Evolutionary conservation across 495 filamentous ascomycete genomes (phyloP).

Genomic region (Annulohypoxylon nitens): DNA sequence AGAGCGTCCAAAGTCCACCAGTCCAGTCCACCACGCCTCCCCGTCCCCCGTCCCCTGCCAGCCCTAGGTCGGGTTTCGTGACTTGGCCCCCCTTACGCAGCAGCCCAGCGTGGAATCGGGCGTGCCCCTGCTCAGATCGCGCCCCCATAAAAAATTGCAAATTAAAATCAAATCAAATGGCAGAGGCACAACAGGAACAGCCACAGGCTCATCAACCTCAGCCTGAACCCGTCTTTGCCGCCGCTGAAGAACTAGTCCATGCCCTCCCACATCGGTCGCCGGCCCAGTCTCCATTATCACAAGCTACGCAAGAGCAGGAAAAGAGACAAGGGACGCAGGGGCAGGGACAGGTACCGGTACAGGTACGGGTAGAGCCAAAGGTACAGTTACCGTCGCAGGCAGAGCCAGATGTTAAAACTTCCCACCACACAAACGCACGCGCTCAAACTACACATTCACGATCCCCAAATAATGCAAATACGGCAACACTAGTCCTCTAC

Average conservation of each 20-base stretch:
- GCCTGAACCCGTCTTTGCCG: constrained; percentile 55
- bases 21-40: constrained; percentile 26
- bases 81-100: constrained; percentile 54
- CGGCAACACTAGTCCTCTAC: constrained; percentile 39
- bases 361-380: constrained; percentile 39
- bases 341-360: constrained; percentile 47
- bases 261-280: constrained; percentile 50
- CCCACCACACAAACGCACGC: constrained; percentile 36
- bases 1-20: constrained; percentile 31
- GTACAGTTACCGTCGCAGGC: constrained; percentile 14
- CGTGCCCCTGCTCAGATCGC: constrained; percentile 53
- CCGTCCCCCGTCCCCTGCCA: constrained; percentile 44
- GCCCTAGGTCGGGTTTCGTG: constrained; percentile 50
- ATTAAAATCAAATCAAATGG: constrained; percentile 58
- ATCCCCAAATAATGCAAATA: constrained; percentile 39
- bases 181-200: constrained; percentile 54
- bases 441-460: constrained; percentile 34
- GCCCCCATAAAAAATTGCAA: constrained; percentile 54
- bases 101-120: constrained; percentile 49
- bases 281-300: constrained; percentile 44
- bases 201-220: constrained; percentile 56
- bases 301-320: constrained; percentile 48
- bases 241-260: constrained; percentile 53
- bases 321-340: constrained; percentile 44
- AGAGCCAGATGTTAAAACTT: constrained; percentile 30